Evolutionary conservation across 2,329 filamentous ascomycete species (phyloP).

Genomic region (Hypoxylon sp.): DNA sequence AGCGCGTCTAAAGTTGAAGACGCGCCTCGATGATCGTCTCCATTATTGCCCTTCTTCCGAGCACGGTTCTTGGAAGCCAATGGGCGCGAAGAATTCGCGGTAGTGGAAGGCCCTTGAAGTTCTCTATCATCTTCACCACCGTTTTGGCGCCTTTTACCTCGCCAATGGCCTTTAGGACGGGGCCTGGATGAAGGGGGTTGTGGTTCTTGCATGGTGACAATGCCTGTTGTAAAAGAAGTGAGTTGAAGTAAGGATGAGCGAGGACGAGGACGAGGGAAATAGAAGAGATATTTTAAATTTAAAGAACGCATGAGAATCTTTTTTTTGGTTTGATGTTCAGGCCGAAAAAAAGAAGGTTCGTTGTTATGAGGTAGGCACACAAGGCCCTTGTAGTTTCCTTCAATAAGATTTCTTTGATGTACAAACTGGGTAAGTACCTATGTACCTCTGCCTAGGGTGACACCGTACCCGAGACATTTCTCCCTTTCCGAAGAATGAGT

Average conservation of each 20-base stretch:
- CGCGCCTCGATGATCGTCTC: background rate
- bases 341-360: background rate
- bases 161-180: conserved; percentile 14
- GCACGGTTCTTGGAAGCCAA: background rate
- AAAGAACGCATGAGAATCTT: background rate
- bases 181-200: conserved; percentile 1
- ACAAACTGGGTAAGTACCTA: conserved; percentile 3
- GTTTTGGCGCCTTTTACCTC: conserved; percentile 9
- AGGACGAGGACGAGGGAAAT: conserved; percentile 9
- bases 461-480: conserved; percentile 13
- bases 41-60: background rate
- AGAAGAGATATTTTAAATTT: background rate
- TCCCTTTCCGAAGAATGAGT: conserved; percentile 25
- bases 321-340: conserved; percentile 4
- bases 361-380: conserved; percentile 8
- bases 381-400: background rate
- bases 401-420: conserved; percentile 5
- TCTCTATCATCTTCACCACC: conserved; percentile 1
- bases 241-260: background rate
- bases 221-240: conserved; percentile 4
- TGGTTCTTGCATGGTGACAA: conserved; percentile 26
- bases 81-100: background rate
- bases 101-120: background rate
- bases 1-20: conserved; percentile 12
- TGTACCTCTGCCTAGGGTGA: background rate